These are phyloP conservation scores for Stagonosporopsis cucurbitacearum DNA, from an alignment of 2,329 filamentous ascomycete species.

Conservation along the genomic window DNA sequence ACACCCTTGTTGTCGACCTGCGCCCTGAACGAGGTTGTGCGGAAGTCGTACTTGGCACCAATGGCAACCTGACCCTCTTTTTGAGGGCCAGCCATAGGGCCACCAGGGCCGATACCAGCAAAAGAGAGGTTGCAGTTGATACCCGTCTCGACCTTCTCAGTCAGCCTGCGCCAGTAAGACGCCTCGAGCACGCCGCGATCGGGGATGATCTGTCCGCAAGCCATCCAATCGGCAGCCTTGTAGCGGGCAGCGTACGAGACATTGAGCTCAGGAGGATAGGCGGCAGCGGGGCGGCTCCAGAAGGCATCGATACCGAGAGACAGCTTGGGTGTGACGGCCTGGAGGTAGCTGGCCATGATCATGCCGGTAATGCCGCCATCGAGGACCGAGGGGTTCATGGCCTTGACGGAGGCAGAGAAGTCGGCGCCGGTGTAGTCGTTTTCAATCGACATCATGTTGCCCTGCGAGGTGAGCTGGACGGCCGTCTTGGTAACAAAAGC, in stretches of 20 bases:
- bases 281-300: constrained; percentile 86
- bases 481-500: constrained; percentile 85
- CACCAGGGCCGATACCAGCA: constrained; percentile 63
- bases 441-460: constrained; percentile 91
- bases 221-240: constrained; percentile 91
- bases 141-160: constrained; percentile 94
- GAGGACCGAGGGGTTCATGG: constrained; percentile 91
- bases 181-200: constrained; percentile 82
- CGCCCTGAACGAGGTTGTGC: constrained; percentile 90
- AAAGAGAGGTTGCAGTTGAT: constrained; percentile 93
- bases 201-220: constrained; percentile 85
- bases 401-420: constrained; percentile 91
- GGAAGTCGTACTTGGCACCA: constrained; percentile 98
- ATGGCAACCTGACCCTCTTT: constrained; percentile 91
- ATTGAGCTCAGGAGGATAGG: constrained; percentile 86
- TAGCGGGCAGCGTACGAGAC: constrained; percentile 91
- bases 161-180: constrained; percentile 91
- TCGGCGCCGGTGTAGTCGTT: constrained; percentile 94
- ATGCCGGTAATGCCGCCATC: constrained; percentile 95
- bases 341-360: constrained; percentile 93
- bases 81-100: constrained; percentile 70
- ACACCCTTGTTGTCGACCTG: constrained; percentile 96
- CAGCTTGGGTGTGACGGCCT: constrained; percentile 86
- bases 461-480: constrained; percentile 82
- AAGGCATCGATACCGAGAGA: constrained; percentile 90